Evolutionary conservation across 2,329 filamentous ascomycete species (phyloP).

Genomic region (Curvularia lunata): DNA sequence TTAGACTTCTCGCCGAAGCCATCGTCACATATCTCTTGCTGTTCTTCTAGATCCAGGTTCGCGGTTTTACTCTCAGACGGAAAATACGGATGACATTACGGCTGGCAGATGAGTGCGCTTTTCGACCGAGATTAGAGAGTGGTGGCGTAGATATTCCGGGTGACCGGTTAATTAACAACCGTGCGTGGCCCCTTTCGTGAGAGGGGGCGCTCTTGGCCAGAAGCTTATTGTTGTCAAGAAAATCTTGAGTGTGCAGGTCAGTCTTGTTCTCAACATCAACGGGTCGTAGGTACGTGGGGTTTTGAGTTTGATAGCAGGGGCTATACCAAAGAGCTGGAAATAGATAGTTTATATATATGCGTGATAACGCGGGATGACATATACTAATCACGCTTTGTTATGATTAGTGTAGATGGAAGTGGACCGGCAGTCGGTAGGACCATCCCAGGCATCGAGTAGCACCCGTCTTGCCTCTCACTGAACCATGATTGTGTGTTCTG

Average conservation of each 20-base stretch:
- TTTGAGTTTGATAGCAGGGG: neutral
- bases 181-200: neutral
- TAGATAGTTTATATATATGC: neutral
- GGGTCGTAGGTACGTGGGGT: neutral
- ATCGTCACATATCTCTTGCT: neutral
- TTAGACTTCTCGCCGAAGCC: neutral
- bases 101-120: neutral
- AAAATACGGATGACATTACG: neutral
- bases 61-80: neutral
- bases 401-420: neutral
- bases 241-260: constrained; percentile 3
- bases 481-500: neutral
- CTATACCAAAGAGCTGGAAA: neutral
- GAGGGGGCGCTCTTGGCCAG: constrained; percentile 4
- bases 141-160: neutral
- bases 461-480: neutral
- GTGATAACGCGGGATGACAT: neutral
- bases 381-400: neutral
- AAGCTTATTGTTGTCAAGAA: constrained; percentile 14
- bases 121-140: constrained; percentile 1
- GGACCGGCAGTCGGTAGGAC: neutral
- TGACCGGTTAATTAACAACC: constrained; percentile 6
- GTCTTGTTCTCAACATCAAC: constrained; percentile 5
- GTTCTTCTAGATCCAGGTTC: neutral
- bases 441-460: neutral